Base-by-base conservation (phyloP, 2,329 filamentous ascomycete genomes). In the Pseudogymnoascus pannorum region DNA sequence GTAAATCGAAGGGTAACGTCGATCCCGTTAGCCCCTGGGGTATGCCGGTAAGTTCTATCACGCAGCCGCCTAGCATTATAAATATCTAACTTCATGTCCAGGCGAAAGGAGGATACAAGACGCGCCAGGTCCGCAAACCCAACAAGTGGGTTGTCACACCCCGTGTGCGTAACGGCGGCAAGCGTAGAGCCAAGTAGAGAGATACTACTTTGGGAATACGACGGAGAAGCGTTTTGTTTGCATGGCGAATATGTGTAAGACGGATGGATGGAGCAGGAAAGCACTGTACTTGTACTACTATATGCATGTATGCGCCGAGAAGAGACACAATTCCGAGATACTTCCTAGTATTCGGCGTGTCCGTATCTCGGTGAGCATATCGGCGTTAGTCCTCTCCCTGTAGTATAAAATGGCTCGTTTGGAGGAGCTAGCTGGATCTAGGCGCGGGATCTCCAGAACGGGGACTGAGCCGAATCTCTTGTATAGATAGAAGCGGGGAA, bases 1-100 rank as follows among this genome's bases (percentile, higher is more conserved):
- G 94, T 79, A 99, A 99, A 79, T 97, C 92, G 62, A 99, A 99
- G 90, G 92, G 94, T 85, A 96, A 97, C 73, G 86, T 92, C 64
- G 83, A 96, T 73, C 94, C 95, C 33, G 91, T 94, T 69, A 96
- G 91, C 77, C 94, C 94, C 63, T 99, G 95, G 94, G 94, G 95
- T 74, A 88, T 86, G 73, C 93, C 91, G 72, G 92, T 95, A 88
- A 78, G 91, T 85, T 67, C 58, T 57, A 20, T 36, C 35, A 60
- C 26, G 14, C 40, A 38, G 18, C 61, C 58, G 16, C 22, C 22
- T 24, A 6, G 35, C 16, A 20, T 16, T 29, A 16, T 7, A 42
- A 6, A 26, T 40, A 35, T 63, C 73, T 78, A 64, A 78, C 68
- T 54, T 36, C 48, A 54, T 22, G 60, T 40, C 2, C 64, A 85